Evolutionary conservation across 2,329 filamentous ascomycete genomes (phyloP), one percentile per base, ranked within the genome.

Genomic region (Sclerotinia trifoliorum): DNA sequence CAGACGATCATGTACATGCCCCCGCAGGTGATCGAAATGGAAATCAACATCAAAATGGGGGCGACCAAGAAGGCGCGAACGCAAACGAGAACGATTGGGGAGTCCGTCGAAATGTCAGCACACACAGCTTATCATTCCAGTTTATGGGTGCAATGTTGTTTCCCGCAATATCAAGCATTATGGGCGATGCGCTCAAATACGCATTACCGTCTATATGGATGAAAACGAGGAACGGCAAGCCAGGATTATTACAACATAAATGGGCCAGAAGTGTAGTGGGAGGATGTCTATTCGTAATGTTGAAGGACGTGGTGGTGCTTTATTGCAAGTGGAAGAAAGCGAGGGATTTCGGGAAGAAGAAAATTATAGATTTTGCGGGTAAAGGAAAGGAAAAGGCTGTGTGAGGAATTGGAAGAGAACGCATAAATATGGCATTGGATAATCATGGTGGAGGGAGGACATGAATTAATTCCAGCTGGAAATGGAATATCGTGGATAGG

Each of bases 221-320:
- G 17, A 62, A 17, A 11, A 26, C 54, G 21, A 42, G 54, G 35
- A 58, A 65, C n/a, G 48, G 51, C 51, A 66, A 61, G 6, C 52
- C 39, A 17, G 75, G 74, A 3, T 82, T 98, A 35, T 78, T 99
- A 44, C 91, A 95, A 76, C 87, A 91, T 73, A 88, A 89, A 69
- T 98, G 95, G 93, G 95, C 93, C 0, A 85, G 95, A 67, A 97
- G 92, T 75, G 82, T 99, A 3, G 85, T 95, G 1, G 95, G 95
- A 1, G 95, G 95, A 0, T 95, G 92, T 77, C 80, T 96, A 26
- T 97, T 94, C 75, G 89, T 98, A 21, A 88, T 97, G 13, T 79
- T 97, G 65, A 95, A 94, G 78, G 88, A 91, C 73, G 82, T 81
- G 3, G 80, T 89, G 63, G 80, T 81, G 68, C 78, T 91, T 32